phyloP scores from a whole-genome alignment of 371 early-diverging fungal species.

The Mucor lusitanicus region DNA sequence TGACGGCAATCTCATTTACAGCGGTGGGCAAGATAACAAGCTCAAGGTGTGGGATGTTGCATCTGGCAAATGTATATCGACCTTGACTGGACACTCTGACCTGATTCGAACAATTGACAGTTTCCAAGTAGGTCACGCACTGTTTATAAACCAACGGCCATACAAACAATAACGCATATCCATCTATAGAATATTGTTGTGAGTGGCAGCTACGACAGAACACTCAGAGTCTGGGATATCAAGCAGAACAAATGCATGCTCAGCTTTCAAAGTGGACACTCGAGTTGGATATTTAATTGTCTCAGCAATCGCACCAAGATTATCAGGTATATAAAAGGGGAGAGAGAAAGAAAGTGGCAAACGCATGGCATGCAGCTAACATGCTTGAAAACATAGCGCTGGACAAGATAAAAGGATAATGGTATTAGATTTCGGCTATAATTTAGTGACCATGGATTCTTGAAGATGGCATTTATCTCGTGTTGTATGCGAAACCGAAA shows the following conservation, averaged over 20 bases:
- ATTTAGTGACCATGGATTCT: conserved; percentile 6
- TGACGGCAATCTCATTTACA: conserved; percentile 81
- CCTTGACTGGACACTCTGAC: conserved; percentile 81
- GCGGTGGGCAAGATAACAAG: conserved; percentile 91
- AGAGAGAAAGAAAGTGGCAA: background rate
- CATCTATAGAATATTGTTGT: conserved; percentile 40
- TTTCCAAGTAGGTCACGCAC: conserved; percentile 36
- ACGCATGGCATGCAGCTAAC: background rate
- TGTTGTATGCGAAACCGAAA: too few species aligned
- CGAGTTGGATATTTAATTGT: conserved; percentile 92
- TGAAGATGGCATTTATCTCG: background rate
- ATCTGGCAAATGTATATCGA: conserved; percentile 71
- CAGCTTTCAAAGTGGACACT: conserved; percentile 69
- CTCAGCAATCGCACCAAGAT: conserved; percentile 76
- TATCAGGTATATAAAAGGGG: conserved; percentile 54
- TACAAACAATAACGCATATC: background rate
- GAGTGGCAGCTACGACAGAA: conserved; percentile 79
- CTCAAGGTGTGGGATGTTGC: conserved; percentile 91
- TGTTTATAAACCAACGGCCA: background rate
- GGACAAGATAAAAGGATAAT: conserved; percentile 75
- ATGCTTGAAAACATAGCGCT: conserved; percentile 13
- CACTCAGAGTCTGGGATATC: conserved; percentile 90
- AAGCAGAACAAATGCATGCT: conserved; percentile 31
- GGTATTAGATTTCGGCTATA: conserved; percentile 74
- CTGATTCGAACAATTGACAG: conserved; percentile 88